phyloP scores from a whole-genome alignment of 495 filamentous ascomycete species.

The Penicillium macrosclerotiorum region DNA sequence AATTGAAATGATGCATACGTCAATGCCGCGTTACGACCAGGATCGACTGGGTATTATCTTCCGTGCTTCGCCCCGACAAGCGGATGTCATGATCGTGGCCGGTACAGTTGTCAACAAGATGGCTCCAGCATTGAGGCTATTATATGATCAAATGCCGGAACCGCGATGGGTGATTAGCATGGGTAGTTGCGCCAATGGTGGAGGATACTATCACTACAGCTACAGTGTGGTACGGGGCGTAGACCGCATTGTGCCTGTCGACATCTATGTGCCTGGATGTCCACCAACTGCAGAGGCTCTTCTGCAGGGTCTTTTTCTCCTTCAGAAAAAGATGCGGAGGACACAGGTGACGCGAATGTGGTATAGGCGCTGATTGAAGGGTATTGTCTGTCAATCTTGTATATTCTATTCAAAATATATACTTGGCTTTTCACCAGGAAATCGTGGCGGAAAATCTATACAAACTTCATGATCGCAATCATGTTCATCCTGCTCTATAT shows the following conservation, averaged over 20 bases:
- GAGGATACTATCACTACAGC: slow-evolving; percentile 92
- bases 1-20: slow-evolving; percentile 95
- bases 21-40: slow-evolving; percentile 90
- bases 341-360: too few relatives aligned
- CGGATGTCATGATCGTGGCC: slow-evolving; percentile 95
- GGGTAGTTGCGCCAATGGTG: slow-evolving; percentile 90
- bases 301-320: too few relatives aligned
- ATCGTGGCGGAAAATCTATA: too few relatives aligned
- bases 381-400: too few relatives aligned
- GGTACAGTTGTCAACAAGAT: slow-evolving; percentile 98
- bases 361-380: too few relatives aligned
- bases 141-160: slow-evolving; percentile 96
- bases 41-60: slow-evolving; percentile 92
- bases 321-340: too few relatives aligned
- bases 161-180: slow-evolving; percentile 90
- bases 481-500: too few relatives aligned
- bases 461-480: too few relatives aligned
- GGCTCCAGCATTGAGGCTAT: slow-evolving; percentile 84
- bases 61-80: slow-evolving; percentile 86
- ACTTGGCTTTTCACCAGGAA: too few relatives aligned
- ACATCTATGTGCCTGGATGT: slow-evolving; percentile 90
- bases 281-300: too few relatives aligned
- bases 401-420: too few relatives aligned
- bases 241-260: slow-evolving; percentile 87
- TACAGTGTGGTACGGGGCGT: slow-evolving; percentile 86